Base-by-base conservation (phyloP, 148 eudicot species). In the Oxyria digyna region DNA sequence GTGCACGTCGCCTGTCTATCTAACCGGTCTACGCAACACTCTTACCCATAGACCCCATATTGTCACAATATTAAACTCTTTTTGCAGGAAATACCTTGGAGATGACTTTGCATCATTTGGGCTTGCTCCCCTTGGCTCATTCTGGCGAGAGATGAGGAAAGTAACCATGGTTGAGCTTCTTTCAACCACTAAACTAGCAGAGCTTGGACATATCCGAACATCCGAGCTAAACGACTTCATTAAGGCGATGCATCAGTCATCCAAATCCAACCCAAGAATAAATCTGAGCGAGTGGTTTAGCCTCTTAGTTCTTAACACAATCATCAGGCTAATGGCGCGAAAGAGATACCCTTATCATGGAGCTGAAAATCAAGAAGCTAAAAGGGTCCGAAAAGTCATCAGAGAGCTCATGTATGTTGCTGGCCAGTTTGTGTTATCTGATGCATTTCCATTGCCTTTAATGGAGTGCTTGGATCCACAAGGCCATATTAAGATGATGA, bases 71-170 rank as follows among this genome's bases (percentile, higher is more conserved):
- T 33, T 8, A 14, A 6, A 48, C 6, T 18, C 21, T 2, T 48
- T 55, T 55, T 59, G 35, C 65, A 59, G 65, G 37, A 48, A 38
- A 32, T 37, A 71, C 72, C 54, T 72, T n/a, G 72, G 65, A 31
- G 50, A 72, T 62, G 52, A 72, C 14, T 45, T 8, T 14, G 69
- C 75, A 1, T 17, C 8, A 8, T 72, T 76, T 8, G 79, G 72
- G 20, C 64, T 72, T 38, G 72, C 69, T 62, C 52, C 69, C 35
- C 64, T 67, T 43, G 75, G 79, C 0, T 64, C 69, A 3, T 21
- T 57, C 17, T 76, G 79, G 79, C 64, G 79, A 3, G 49, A 46
- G 24, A 13, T 72, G 35, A 71, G 75, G 10, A 72, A 72, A 46
- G 32, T 76, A 35, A 52, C 49, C 8, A 18, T 62, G 6, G 23